These are phyloP conservation scores for Panaeolus papilionaceus DNA, from an alignment of 768 basidiomycete genomes.

Conservation along the genomic window DNA sequence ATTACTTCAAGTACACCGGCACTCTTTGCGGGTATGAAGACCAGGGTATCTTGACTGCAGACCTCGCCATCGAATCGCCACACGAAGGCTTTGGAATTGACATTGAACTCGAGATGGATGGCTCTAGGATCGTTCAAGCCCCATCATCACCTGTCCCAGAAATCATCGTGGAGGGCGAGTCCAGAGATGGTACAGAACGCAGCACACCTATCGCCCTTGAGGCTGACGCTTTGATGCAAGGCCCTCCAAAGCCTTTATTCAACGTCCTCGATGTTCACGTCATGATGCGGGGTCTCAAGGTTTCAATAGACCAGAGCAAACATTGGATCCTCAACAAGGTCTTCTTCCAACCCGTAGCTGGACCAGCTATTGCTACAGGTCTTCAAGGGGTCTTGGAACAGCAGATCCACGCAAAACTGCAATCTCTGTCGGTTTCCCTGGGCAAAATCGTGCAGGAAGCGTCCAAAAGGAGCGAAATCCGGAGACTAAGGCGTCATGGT, in stretches of 20 bases:
- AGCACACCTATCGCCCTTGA: slow-evolving; percentile 22
- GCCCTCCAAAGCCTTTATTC: slow-evolving; percentile 32
- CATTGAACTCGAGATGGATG: slow-evolving; percentile 38
- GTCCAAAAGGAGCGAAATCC: slow-evolving; percentile 17
- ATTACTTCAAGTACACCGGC: slow-evolving; percentile 41
- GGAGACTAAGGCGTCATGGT: slow-evolving; percentile 20
- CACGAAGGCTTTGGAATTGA: slow-evolving; percentile 36
- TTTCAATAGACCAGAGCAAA: slow-evolving; percentile 40
- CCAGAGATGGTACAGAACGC: slow-evolving; percentile 11
- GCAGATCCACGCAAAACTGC: slow-evolving; percentile 33
- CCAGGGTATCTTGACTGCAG: slow-evolving; percentile 43
- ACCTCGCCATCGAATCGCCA: slow-evolving; percentile 34
- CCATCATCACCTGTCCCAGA: slow-evolving; percentile 19
- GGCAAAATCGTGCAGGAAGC: slow-evolving; percentile 34
- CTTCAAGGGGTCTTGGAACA: slow-evolving; percentile 35
- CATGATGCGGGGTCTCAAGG: slow-evolving; percentile 34
- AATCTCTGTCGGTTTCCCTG: slow-evolving; percentile 34
- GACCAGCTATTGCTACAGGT: slow-evolving; percentile 35
- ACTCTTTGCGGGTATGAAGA: slow-evolving; percentile 40
- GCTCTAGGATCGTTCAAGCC: slow-evolving; percentile 19
- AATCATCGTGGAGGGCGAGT: slow-evolving; percentile 24
- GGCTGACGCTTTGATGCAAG: neutral
- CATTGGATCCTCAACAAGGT: slow-evolving; percentile 48
- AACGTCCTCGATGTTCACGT: slow-evolving; percentile 38
- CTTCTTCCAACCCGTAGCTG: slow-evolving; percentile 41